These are phyloP conservation scores for Insectozyma bohioensis DNA, from an alignment of 1,139 yeast species.

Conservation along the genomic window DNA sequence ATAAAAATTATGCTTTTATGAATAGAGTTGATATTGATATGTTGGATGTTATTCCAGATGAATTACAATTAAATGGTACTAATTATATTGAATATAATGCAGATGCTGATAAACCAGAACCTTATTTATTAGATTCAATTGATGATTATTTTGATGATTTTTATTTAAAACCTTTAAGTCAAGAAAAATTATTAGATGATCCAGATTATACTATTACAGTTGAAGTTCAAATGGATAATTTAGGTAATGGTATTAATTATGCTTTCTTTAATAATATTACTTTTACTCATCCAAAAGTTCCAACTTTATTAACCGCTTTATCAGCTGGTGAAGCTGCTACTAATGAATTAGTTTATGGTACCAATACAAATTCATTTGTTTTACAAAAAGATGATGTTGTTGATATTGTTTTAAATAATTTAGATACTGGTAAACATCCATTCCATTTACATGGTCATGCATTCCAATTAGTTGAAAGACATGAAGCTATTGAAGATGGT, in stretches of 20 bases:
- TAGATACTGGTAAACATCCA: slow-evolving; percentile 84
- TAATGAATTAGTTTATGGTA: slow-evolving; percentile 58
- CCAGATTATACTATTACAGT: slow-evolving; percentile 61
- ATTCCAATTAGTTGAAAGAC: slow-evolving; percentile 71
- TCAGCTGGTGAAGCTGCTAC: slow-evolving; percentile 50
- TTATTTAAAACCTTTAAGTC: slow-evolving; percentile 45
- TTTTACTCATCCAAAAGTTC: slow-evolving; percentile 63
- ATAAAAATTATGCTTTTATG: slow-evolving; percentile 59
- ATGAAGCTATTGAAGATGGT: slow-evolving; percentile 46
- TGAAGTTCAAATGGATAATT: slow-evolving; percentile 63
- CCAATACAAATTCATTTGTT: slow-evolving; percentile 63
- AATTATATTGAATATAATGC: slow-evolving; percentile 54
- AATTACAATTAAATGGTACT: slow-evolving; percentile 53
- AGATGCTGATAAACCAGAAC: slow-evolving; percentile 24
- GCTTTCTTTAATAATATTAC: slow-evolving; percentile 73
- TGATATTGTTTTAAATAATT: slow-evolving; percentile 69
- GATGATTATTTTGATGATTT: slow-evolving; percentile 55
- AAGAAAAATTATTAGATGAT: slow-evolving; percentile 47
- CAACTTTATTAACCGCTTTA: slow-evolving; percentile 61
- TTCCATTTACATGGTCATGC: slow-evolving; percentile 88
- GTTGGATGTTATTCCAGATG: slow-evolving; percentile 62
- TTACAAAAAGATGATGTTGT: slow-evolving; percentile 62
- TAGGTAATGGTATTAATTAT: slow-evolving; percentile 71
- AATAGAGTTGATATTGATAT: slow-evolving; percentile 60
- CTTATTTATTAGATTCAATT: slow-evolving; percentile 23